Conservation (phyloP, 192 early-diverging fungal genomes). For the Pecoramyces ruminantium region DNA sequence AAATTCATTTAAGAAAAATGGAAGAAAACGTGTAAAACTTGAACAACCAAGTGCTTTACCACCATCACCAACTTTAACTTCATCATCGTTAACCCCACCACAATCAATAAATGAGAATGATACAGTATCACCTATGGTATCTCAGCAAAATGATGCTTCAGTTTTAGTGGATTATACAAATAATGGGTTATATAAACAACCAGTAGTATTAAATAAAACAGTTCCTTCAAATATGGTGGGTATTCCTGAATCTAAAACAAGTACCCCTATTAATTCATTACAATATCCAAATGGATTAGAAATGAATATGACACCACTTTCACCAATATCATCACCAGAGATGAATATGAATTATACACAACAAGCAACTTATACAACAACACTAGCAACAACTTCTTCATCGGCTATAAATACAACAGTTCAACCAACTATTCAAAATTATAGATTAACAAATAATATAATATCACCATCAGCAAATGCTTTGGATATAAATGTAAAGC, state of each 20-base stretch:
- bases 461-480: not conserved
- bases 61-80: not conserved
- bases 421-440: not conserved
- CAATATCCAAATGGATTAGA: not conserved
- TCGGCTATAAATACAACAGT: not conserved
- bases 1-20: conserved; percentile 33
- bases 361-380: not conserved
- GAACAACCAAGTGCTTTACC: conserved; percentile 8
- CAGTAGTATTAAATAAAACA: not conserved
- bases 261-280: not conserved
- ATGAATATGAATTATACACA: not conserved
- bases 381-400: not conserved
- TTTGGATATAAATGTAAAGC: not conserved
- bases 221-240: too few species aligned
- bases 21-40: conserved; percentile 13
- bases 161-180: not conserved
- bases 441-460: not conserved
- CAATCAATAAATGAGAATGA: not conserved
- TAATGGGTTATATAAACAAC: not conserved
- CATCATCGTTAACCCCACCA: not conserved
- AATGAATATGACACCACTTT: not conserved
- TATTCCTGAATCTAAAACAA: not conserved
- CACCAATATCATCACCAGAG: not conserved
- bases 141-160: conserved; percentile 2
- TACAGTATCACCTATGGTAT: conserved; percentile 1